Conservation (phyloP, 1,284 basidiomycete species). For the Leccinum pachyderme region DNA sequence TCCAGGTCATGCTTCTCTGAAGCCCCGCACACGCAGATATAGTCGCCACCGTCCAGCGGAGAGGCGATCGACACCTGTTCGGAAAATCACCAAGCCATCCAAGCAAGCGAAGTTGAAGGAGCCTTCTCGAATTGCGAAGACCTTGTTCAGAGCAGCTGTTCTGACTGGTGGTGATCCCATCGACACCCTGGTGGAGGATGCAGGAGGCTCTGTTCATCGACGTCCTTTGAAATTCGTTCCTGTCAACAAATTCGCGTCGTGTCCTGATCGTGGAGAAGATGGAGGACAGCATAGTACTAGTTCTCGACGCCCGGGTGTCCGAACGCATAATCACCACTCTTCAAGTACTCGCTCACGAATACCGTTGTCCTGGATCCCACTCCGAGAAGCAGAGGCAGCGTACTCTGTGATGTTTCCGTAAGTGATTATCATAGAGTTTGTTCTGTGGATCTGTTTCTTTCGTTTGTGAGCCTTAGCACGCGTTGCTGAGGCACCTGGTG, state of each 20-base stretch:
- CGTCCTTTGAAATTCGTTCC: conserved; percentile 30
- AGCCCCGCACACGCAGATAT: conserved; percentile 22
- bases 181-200: conserved; percentile 13
- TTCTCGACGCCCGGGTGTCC: background rate
- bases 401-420: conserved; percentile 31
- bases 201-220: conserved; percentile 13
- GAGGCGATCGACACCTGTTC: background rate
- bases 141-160: conserved; percentile 26
- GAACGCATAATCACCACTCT: background rate
- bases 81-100: background rate
- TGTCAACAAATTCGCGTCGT: conserved; percentile 18
- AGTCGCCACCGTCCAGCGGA: background rate
- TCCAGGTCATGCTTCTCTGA: background rate
- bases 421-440: conserved; percentile 3
- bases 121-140: conserved; percentile 12
- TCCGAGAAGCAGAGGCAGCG: conserved; percentile 30
- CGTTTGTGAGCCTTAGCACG: conserved; percentile 5
- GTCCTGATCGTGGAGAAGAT: background rate
- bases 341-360: conserved; percentile 1
- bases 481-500: background rate
- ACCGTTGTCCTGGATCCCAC: conserved; percentile 26
- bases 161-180: conserved; percentile 27
- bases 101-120: conserved; percentile 1
- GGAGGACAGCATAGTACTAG: background rate
- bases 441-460: background rate